These are phyloP conservation scores for Aristolochia fimbriata DNA, from an alignment of 164 flowering plant genomes.

Conservation along the genomic window DNA sequence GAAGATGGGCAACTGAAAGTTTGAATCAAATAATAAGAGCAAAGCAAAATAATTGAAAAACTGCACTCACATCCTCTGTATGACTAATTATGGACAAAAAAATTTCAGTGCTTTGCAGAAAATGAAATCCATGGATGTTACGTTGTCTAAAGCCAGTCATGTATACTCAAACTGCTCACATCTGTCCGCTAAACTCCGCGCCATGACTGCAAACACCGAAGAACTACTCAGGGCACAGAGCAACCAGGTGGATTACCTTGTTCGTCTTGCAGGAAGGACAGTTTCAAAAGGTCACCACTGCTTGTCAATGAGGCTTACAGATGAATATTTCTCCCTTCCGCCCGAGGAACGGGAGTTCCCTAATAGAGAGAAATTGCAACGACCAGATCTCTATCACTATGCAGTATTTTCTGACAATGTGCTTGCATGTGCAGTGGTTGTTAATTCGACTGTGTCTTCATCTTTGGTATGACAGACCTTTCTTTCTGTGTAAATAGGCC, in stretches of 20 bases:
- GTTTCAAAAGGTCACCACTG: constrained; percentile 92
- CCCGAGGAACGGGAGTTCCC: constrained; percentile 48
- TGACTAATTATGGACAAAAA: constrained; percentile 5
- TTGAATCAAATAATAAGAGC: neutral
- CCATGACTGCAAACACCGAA: constrained; percentile 68
- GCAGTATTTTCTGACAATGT: constrained; percentile 90
- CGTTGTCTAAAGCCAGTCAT: constrained; percentile 55
- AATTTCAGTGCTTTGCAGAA: constrained; percentile 61
- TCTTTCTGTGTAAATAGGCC: no score
- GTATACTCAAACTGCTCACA: constrained; percentile 58
- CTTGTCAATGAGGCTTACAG: constrained; percentile 77
- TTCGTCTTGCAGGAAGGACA: constrained; percentile 73
- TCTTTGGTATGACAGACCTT: constrained; percentile 39
- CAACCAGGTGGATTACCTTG: constrained; percentile 49
- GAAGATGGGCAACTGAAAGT: no score
- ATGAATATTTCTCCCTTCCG: constrained; percentile 60
- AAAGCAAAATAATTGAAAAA: neutral
- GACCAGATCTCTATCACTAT: constrained; percentile 56
- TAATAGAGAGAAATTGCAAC: constrained; percentile 34
- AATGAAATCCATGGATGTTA: constrained; percentile 65
- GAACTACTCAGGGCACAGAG: constrained; percentile 60
- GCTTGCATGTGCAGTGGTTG: constrained; percentile 84
- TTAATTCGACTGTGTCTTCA: constrained; percentile 63
- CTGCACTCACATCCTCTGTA: no score
- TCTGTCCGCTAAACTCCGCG: constrained; percentile 65